These are phyloP conservation scores for Daedalea quercina DNA, from an alignment of 768 basidiomycete genomes.

Conservation along the genomic window DNA sequence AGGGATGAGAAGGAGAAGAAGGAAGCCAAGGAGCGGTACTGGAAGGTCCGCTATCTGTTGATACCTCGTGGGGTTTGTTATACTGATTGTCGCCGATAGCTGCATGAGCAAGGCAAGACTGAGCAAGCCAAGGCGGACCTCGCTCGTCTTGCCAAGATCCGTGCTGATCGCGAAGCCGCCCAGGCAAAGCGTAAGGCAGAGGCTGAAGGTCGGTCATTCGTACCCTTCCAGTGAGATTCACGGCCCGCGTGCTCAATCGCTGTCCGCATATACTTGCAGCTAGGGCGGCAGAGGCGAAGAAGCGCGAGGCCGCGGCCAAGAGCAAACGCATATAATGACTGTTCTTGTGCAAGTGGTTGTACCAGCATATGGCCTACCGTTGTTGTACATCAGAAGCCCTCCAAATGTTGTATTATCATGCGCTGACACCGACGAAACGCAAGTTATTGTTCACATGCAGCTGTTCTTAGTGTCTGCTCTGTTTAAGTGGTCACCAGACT, in stretches of 20 bases:
- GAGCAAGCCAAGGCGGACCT: constrained; percentile 87
- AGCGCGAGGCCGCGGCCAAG: constrained; percentile 23
- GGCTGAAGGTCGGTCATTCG: constrained; percentile 52
- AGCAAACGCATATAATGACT: constrained; percentile 8
- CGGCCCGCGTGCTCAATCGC: background rate
- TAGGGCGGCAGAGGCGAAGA: constrained; percentile 58
- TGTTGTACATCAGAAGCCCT: background rate
- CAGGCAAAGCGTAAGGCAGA: constrained; percentile 87
- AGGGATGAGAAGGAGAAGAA: constrained; percentile 92
- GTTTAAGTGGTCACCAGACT: too few species aligned
- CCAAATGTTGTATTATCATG: background rate
- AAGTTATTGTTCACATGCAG: background rate
- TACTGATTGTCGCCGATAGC: constrained; percentile 28
- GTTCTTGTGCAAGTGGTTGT: background rate
- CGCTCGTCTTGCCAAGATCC: constrained; percentile 78
- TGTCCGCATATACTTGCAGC: constrained; percentile 30
- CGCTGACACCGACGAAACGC: background rate
- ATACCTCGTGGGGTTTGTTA: background rate
- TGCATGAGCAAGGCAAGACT: constrained; percentile 80
- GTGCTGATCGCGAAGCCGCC: constrained; percentile 82
- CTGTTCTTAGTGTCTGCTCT: too few species aligned
- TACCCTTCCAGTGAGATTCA: background rate
- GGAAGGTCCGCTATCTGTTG: constrained; percentile 51
- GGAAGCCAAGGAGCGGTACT: constrained; percentile 81
- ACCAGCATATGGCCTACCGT: background rate